phyloP scores from a whole-genome alignment of 768 basidiomycete species.

The Auriscalpium orientale region DNA sequence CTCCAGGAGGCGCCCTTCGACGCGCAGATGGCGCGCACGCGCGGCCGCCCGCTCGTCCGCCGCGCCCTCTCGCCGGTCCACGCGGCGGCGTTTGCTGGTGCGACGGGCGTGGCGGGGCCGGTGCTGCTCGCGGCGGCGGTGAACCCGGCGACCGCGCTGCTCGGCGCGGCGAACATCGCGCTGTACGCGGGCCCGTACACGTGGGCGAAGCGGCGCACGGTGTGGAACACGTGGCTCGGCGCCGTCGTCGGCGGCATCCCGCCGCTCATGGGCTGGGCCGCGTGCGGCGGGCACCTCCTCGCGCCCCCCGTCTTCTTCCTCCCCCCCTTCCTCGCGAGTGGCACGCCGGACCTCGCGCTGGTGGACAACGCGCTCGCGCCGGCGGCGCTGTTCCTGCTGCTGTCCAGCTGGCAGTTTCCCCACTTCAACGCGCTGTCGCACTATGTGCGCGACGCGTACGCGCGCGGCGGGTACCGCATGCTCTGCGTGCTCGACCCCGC shows the following conservation, averaged over 20 bases:
- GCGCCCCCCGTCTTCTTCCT: conserved; percentile 59
- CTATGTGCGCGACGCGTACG: conserved; percentile 80
- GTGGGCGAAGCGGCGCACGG: conserved; percentile 76
- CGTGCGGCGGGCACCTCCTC: conserved; percentile 74
- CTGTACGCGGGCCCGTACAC: conserved; percentile 93
- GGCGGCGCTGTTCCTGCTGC: conserved; percentile 70
- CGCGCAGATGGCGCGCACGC: conserved; percentile 91
- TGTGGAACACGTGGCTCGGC: conserved; percentile 91
- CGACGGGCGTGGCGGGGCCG: conserved; percentile 74
- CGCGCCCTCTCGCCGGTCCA: conserved; percentile 80
- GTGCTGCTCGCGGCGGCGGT: conserved; percentile 73
- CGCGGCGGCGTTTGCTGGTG: conserved; percentile 69
- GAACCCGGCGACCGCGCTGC: conserved; percentile 76
- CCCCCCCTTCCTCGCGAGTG: conserved; percentile 46
- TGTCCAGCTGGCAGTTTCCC: conserved; percentile 98
- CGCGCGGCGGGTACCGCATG: conserved; percentile 92
- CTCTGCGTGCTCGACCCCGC: conserved; percentile 69
- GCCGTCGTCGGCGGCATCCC: conserved; percentile 88
- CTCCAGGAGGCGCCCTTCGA: conserved; percentile 93
- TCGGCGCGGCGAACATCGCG: conserved; percentile 78
- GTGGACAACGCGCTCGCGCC: conserved; percentile 80
- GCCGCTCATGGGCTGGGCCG: conserved; percentile 98
- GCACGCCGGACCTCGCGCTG: conserved; percentile 36
- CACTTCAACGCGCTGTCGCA: conserved; percentile 95
- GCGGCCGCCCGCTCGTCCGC: conserved; percentile 79